Evolutionary conservation across 2,329 filamentous ascomycete species (phyloP).

Genomic region (Mycosphaerella sp.): DNA sequence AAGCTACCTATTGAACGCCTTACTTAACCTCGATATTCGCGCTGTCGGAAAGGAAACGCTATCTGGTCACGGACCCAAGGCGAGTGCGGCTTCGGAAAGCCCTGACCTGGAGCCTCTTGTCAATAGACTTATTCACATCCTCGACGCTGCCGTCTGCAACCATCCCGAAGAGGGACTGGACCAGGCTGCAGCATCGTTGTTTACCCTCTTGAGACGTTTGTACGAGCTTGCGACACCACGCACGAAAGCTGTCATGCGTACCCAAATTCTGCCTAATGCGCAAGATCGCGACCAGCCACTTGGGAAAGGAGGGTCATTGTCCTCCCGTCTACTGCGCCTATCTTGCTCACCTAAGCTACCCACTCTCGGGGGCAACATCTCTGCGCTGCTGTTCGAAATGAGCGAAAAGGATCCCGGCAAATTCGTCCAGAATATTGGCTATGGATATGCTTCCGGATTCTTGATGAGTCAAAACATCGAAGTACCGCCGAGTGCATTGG

Average conservation of each 20-base stretch:
- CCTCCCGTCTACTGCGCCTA: constrained; percentile 69
- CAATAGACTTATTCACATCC: constrained; percentile 61
- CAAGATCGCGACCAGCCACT: constrained; percentile 70
- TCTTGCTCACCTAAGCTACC: constrained; percentile 67
- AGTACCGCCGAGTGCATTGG: constrained; percentile 60
- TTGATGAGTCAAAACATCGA: constrained; percentile 77
- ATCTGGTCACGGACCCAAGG: constrained; percentile 19
- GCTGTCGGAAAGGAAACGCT: constrained; percentile 20
- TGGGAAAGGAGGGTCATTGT: constrained; percentile 65
- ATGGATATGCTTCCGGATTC: constrained; percentile 88
- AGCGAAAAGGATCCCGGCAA: constrained; percentile 71
- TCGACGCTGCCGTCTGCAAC: constrained; percentile 57
- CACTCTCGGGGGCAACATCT: constrained; percentile 66
- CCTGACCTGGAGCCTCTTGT: constrained; percentile 54
- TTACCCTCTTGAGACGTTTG: constrained; percentile 66
- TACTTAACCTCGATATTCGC: constrained; percentile 70
- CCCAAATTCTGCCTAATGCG: constrained; percentile 65
- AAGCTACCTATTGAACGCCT: constrained; percentile 66
- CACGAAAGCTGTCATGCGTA: constrained; percentile 57
- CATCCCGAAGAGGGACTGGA: constrained; percentile 69
- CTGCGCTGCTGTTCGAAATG: constrained; percentile 76
- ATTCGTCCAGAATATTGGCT: constrained; percentile 88
- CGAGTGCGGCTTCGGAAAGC: constrained; percentile 60
- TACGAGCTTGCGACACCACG: constrained; percentile 62
- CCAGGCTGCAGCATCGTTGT: constrained; percentile 48